Evolutionary conservation across 108 stramenopile genomes (phyloP).

Genomic region (Cyclotella choctawhatcheeana): DNA sequence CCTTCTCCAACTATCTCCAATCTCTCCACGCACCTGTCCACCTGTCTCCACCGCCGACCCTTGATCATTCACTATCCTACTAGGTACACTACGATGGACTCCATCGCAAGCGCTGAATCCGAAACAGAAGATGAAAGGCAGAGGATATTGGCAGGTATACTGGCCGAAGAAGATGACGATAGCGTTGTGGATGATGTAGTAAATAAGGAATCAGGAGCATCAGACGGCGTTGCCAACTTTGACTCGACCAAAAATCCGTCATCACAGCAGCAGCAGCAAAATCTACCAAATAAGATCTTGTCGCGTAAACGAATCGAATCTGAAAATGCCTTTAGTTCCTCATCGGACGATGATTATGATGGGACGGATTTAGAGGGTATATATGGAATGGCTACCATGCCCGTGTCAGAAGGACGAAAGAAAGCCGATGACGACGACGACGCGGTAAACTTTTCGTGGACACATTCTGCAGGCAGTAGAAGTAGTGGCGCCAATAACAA

Average conservation of each 20-base stretch:
- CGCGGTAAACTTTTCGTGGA: neutral
- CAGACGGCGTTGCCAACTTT: neutral
- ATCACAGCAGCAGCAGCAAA: neutral
- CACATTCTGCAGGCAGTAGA: constrained; percentile 5
- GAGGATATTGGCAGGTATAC: constrained; percentile 28
- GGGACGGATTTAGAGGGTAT: constrained; percentile 9
- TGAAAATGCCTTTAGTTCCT: constrained; percentile 30
- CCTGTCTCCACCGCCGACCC: too few species aligned
- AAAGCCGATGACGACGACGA: neutral
- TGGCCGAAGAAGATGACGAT: constrained; percentile 41
- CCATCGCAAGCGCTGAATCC: constrained; percentile 2
- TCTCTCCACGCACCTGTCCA: too few species aligned
- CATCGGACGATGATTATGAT: constrained; percentile 19
- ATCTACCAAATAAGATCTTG: neutral
- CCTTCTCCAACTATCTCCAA: too few species aligned
- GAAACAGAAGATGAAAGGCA: constrained; percentile 26
- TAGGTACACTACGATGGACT: neutral
- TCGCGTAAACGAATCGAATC: constrained; percentile 22
- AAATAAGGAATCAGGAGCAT: neutral
- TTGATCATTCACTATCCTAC: too few species aligned
- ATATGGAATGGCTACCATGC: neutral
- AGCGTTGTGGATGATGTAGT: constrained; percentile 1
- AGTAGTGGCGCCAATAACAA: neutral
- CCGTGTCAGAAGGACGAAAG: neutral
- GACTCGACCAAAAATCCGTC: neutral